Evolutionary conservation across 148 eudicot genomes (phyloP), one percentile per base, ranked within the genome.

Genomic region (Persicaria tinctoria): DNA sequence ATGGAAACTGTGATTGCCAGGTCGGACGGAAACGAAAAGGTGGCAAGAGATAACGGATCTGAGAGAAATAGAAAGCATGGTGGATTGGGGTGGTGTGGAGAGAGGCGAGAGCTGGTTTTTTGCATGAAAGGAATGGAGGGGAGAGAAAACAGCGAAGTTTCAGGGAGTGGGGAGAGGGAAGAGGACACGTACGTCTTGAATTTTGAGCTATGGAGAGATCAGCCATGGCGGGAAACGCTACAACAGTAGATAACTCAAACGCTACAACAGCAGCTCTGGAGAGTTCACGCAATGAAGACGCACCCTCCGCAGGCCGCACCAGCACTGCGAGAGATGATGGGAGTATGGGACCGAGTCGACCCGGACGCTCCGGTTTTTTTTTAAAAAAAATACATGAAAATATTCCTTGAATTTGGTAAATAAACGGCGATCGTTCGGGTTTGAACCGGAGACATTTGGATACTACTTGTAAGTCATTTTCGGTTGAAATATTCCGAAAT

Each of bases 121-220:
- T 38, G 70, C 53, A 50, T 47, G 14, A 17, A 66, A 66, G 32
- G 70, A 66, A 66, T 44, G 70, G 70, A 17, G 12, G 70, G 70
- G 70, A 66, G 70, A 66, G 70, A 44, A 66, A 66, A 66, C 12
- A 7, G 41, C 9, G 10, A 16, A 12, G 55, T 57, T 54, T 57
- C 63, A 18, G 63, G 63, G 63, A 0, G 27, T 5, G 8, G 7
- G 5, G n/a, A 57, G 18, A 14, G 20, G 5, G 27, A 57, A 57
- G 63, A 18, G 27, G 63, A 23, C 6, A 57, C 63, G 63, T 18
- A 57, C 63, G 63, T 18, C 32, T 4, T 18, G 23, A 3, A 55
- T 55, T 55, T 55, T 55, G 60, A 55, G 41, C 3, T 1, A 5
- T 0, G 60, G 20, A n/a, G 60, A 55, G 60, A 16, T 57, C 32